Conservation (phyloP, 768 basidiomycete species). For the Mycena crocata region DNA sequence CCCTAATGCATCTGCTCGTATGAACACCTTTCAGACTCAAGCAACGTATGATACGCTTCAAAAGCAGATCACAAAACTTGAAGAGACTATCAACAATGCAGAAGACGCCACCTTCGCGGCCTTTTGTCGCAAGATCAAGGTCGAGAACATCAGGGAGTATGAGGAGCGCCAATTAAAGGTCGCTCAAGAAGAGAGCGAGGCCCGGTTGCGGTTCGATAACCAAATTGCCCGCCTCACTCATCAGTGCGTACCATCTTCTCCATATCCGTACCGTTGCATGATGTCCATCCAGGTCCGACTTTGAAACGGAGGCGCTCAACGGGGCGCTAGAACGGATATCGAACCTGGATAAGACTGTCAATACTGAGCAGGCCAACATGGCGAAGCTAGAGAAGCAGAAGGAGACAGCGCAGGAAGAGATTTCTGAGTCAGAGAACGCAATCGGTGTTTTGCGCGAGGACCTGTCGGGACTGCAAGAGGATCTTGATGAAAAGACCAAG, state of each 20-base stretch:
- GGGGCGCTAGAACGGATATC: slow-evolving; percentile 71
- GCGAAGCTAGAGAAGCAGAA: slow-evolving; percentile 67
- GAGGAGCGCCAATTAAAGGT: slow-evolving; percentile 92
- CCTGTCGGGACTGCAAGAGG: slow-evolving; percentile 69
- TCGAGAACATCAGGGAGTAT: slow-evolving; percentile 89
- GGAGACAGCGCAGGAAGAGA: slow-evolving; percentile 65
- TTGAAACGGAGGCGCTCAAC: slow-evolving; percentile 82
- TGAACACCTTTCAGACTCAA: slow-evolving; percentile 57
- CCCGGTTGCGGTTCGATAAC: slow-evolving; percentile 82
- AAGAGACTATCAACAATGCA: slow-evolving; percentile 72
- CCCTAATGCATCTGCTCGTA: not conserved
- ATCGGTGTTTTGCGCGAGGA: slow-evolving; percentile 71
- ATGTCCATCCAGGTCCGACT: slow-evolving; percentile 69
- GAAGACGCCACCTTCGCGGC: slow-evolving; percentile 82
- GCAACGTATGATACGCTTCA: slow-evolving; percentile 63
- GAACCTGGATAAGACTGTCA: slow-evolving; percentile 63
- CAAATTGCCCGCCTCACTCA: slow-evolving; percentile 89
- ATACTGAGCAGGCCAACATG: slow-evolving; percentile 66
- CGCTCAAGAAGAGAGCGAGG: slow-evolving; percentile 89
- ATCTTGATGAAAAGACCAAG: slow-evolving; percentile 78
- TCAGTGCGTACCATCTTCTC: slow-evolving; percentile 65
- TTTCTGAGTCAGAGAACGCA: slow-evolving; percentile 65
- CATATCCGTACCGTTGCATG: not conserved
- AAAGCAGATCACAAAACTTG: slow-evolving; percentile 65
- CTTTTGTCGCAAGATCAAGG: slow-evolving; percentile 86